These are phyloP conservation scores for Calonectria multiphialidica DNA, from an alignment of 2,329 filamentous ascomycete species.

Conservation along the genomic window DNA sequence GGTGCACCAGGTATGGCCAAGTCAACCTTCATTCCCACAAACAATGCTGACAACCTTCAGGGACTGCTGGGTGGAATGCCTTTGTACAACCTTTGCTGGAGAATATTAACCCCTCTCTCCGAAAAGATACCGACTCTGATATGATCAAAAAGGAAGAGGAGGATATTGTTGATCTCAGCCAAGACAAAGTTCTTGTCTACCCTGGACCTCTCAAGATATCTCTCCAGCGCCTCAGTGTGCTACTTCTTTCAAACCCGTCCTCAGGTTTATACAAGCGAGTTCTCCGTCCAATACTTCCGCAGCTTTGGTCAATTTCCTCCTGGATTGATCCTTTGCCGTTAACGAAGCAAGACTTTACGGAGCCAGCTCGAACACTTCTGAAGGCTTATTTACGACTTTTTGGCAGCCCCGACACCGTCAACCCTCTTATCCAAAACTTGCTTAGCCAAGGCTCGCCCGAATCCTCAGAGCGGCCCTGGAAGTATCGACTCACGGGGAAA, in stretches of 20 bases:
- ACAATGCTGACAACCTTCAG: slow-evolving; percentile 44
- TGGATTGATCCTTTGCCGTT: slow-evolving; percentile 55
- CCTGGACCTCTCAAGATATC: slow-evolving; percentile 61
- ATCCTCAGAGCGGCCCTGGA: slow-evolving; percentile 59
- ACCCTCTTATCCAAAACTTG: slow-evolving; percentile 64
- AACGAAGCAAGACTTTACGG: slow-evolving; percentile 54
- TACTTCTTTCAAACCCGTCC: slow-evolving; percentile 75
- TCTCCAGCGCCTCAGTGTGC: slow-evolving; percentile 65
- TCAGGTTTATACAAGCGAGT: slow-evolving; percentile 74
- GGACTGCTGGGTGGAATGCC: slow-evolving; percentile 70
- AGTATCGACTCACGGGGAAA: slow-evolving; percentile 58
- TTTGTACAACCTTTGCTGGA: slow-evolving; percentile 71
- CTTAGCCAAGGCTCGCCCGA: slow-evolving; percentile 64
- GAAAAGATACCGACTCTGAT: slow-evolving; percentile 2
- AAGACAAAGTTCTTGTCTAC: slow-evolving; percentile 58
- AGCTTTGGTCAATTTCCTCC: slow-evolving; percentile 73
- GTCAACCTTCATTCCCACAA: not conserved
- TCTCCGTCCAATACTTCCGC: slow-evolving; percentile 67
- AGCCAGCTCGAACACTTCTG: slow-evolving; percentile 63
- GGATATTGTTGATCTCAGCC: slow-evolving; percentile 60
- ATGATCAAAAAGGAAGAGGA: slow-evolving; percentile 44
- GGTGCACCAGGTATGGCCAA: slow-evolving; percentile 68
- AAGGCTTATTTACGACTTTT: slow-evolving; percentile 69
- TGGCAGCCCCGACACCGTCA: slow-evolving; percentile 62
- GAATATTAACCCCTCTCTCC: slow-evolving; percentile 60